A percentile compares a stretch with the other conserved stretches of the same genome.
Conservation (phyloP, 176 grass and related monocot genomes). For the Pharus latifolius region DNA sequence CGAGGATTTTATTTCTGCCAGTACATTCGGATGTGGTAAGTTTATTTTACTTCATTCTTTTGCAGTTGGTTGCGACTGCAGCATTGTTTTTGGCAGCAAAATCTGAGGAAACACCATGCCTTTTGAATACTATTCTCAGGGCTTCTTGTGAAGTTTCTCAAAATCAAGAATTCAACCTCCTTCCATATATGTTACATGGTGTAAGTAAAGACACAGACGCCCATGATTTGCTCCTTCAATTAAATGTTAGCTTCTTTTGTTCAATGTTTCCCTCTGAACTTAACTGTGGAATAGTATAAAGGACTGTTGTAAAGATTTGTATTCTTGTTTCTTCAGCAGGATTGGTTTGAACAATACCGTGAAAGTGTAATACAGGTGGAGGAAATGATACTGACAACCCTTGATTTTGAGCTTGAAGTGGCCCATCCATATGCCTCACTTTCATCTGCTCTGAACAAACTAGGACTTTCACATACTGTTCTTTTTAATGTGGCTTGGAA, state of each 20-base stretch:
- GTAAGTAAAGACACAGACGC: constrained; percentile 28
- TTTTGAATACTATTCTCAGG: constrained; percentile 69
- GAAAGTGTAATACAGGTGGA: constrained; percentile 62
- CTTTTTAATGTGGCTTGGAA: constrained; percentile 66
- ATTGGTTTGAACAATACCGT: constrained; percentile 85
- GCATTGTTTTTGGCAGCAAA: constrained; percentile 73
- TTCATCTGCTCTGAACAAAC: constrained; percentile 51
- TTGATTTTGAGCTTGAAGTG: constrained; percentile 92
- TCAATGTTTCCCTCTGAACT: neutral
- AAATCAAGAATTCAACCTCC: constrained; percentile 48
- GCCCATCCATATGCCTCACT: constrained; percentile 72
- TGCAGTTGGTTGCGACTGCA: constrained; percentile 78
- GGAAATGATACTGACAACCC: constrained; percentile 86
- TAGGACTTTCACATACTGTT: constrained; percentile 54
- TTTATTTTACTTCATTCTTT: constrained; percentile 12
- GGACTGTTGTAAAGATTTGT: neutral
- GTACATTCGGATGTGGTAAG: neutral
- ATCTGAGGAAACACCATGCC: constrained; percentile 69
- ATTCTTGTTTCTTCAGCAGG: constrained; percentile 37
- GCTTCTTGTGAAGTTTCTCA: constrained; percentile 74
- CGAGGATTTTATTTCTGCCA: neutral
- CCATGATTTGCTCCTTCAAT: neutral
- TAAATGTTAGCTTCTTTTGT: neutral
- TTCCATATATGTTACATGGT: constrained; percentile 42
- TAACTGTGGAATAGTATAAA: neutral